Evolutionary conservation across 257 asterid genomes (phyloP).

Genomic region (Gentiana straminea): DNA sequence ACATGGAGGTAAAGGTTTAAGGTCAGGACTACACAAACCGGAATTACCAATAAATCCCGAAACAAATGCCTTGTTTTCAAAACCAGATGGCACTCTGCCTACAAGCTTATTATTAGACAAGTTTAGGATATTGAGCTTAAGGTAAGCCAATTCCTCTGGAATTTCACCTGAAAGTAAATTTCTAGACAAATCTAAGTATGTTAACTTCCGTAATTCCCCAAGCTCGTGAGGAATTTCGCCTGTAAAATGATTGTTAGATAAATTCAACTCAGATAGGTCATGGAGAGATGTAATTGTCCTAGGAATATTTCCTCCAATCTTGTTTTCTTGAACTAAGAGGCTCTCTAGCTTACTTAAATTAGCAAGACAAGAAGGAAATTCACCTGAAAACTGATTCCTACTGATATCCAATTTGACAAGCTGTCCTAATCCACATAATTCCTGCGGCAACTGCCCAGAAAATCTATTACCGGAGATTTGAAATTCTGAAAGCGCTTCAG

Average conservation of each 20-base stretch:
- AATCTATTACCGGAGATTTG: constrained; percentile 49
- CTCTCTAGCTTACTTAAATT: constrained; percentile 35
- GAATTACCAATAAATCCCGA: constrained; percentile 56
- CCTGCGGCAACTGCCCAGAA: constrained; percentile 43
- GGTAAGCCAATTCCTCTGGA: constrained; percentile 42
- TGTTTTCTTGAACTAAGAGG: constrained; percentile 51
- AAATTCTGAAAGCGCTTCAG: constrained; percentile 30
- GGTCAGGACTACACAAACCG: constrained; percentile 54
- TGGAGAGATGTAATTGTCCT: constrained; percentile 25
- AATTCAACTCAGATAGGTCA: constrained; percentile 48
- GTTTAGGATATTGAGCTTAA: constrained; percentile 56
- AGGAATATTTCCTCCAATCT: constrained; percentile 54
- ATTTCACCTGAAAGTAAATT: constrained; percentile 57
- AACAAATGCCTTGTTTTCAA: constrained; percentile 25
- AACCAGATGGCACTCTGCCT: constrained; percentile 57
- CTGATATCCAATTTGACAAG: constrained; percentile 45
- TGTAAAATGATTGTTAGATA: constrained; percentile 53
- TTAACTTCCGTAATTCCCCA: constrained; percentile 46
- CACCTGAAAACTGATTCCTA: constrained; percentile 46
- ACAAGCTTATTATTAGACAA: constrained; percentile 66
- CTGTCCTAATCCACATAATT: constrained; percentile 30
- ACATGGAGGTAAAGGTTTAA: constrained; percentile 47
- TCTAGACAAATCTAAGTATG: constrained; percentile 50
- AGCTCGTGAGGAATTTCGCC: constrained; percentile 56
- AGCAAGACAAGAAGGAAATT: constrained; percentile 48